Conservation (phyloP, 345 rosid species). For the Durio zibethinus region DNA sequence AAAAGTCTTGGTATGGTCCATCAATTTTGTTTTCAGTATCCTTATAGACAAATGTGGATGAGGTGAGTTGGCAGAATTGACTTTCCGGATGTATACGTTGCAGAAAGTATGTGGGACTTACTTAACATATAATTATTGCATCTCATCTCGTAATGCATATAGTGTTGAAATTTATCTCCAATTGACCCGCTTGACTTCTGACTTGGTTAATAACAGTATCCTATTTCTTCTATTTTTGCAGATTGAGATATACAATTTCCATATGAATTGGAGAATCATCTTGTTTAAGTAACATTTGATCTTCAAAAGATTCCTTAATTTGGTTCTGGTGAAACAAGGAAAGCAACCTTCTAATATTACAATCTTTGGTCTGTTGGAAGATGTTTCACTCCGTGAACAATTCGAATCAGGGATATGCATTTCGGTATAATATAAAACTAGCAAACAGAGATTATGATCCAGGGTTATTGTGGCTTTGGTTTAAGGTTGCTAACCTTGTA, state of each 20-base stretch:
- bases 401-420: neutral
- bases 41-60: neutral
- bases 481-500: slow-evolving; percentile 60
- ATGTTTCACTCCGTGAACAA: neutral
- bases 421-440: too few species aligned
- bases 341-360: neutral
- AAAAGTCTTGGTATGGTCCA: neutral
- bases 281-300: neutral
- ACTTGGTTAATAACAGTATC: neutral
- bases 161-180: neutral
- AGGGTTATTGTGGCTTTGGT: neutral
- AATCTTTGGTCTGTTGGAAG: neutral
- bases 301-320: neutral
- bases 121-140: neutral
- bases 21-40: neutral
- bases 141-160: neutral
- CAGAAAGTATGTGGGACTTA: neutral
- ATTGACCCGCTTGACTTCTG: neutral
- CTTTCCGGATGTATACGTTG: neutral
- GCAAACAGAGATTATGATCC: neutral
- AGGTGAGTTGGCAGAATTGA: too few species aligned
- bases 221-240: neutral
- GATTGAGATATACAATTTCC: neutral
- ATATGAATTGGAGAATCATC: neutral
- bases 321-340: neutral